Evolutionary conservation across 1,284 basidiomycete species (phyloP), one percentile per base, ranked within the genome.

Genomic region (Trichosporon coremiiforme): DNA sequence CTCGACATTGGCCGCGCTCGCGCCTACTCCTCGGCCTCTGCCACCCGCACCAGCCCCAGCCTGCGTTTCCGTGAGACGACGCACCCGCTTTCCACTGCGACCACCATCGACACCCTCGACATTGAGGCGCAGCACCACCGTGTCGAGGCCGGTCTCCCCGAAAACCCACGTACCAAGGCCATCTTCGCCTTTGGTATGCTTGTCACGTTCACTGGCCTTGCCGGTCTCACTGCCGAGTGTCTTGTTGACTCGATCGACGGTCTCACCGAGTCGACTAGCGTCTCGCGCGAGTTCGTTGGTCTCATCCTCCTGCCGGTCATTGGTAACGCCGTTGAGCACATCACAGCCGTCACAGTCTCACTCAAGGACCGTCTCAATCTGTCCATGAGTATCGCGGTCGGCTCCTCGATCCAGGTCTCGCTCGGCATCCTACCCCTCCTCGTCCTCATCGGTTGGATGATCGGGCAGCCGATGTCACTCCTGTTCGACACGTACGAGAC

Each of bases 321-420:
- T 64, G 91, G 92, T 60, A 95, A 94, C 75, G 90, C 91, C 12
- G 91, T 92, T 86, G 94, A 96, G 80, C 93, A 94, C 79, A 89
- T 90, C 65, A 94, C 93, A 3, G 92, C 93, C 25, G 91, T 95
- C 71, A 91, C 90, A 3, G 92, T 94, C 6, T 93, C 93, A 0
- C 89, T 93, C 73, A 93, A 94, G 83, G 85, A 85, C 75, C 85
- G 86, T 71, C 77, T 86, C 65, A 85, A 85, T 72, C 75, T 86
- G n/a, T 80, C 80, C 76, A 85, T 94, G 68, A 89, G 90, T 66
- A 92, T 95, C 66, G 93, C 94, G 7, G 91, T 94, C 45, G 93
- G 93, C n/a, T 93, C 91, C 4, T 91, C 90, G 74, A 92, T 96
- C 73, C 94, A 97, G 89, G 93, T 93, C 69, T 90, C 92, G 0